These are phyloP conservation scores for Nemania sp. DNA, from an alignment of 2,329 filamentous ascomycete genomes.

Conservation along the genomic window DNA sequence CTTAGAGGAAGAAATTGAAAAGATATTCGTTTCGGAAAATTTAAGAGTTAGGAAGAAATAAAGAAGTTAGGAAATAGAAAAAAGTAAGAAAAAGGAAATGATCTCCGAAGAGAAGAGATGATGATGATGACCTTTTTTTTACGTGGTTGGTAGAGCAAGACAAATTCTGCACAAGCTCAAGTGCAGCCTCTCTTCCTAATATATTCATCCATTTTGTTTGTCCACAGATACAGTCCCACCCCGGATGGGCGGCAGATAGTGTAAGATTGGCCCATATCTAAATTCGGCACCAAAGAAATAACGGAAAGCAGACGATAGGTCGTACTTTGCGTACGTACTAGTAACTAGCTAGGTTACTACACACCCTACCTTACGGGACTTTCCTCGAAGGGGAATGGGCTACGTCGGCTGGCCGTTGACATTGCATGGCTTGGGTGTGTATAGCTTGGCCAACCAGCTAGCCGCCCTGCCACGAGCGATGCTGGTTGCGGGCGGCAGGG, in stretches of 20 bases:
- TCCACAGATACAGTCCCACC: constrained; percentile 1
- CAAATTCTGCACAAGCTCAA: constrained; percentile 27
- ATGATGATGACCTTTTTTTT: constrained; percentile 33
- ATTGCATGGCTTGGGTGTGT: neutral
- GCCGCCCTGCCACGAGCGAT: constrained; percentile 26
- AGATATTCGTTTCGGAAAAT: constrained; percentile 13
- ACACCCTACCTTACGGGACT: constrained; percentile 14
- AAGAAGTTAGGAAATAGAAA: constrained; percentile 31
- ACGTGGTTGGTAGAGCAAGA: constrained; percentile 31
- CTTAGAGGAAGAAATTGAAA: constrained; percentile 27
- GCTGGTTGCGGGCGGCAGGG: constrained; percentile 24
- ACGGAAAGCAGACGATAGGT: neutral
- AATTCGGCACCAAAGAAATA: constrained; percentile 32
- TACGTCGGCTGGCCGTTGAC: constrained; percentile 11
- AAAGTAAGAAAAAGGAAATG: constrained; percentile 39
- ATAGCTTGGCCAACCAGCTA: constrained; percentile 10
- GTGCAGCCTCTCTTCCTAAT: constrained; percentile 40
- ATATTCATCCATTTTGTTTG: constrained; percentile 32
- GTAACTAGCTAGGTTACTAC: too few relatives aligned
- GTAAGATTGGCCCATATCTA: constrained; percentile 25
- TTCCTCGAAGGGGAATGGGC: constrained; percentile 25
- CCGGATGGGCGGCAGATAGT: constrained; percentile 33
- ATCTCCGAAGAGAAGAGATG: constrained; percentile 35
- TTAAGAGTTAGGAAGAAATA: constrained; percentile 25
- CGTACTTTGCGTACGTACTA: neutral